These are phyloP conservation scores for Hippophae rhamnoides DNA, from an alignment of 306 rosid genomes.

Conservation along the genomic window DNA sequence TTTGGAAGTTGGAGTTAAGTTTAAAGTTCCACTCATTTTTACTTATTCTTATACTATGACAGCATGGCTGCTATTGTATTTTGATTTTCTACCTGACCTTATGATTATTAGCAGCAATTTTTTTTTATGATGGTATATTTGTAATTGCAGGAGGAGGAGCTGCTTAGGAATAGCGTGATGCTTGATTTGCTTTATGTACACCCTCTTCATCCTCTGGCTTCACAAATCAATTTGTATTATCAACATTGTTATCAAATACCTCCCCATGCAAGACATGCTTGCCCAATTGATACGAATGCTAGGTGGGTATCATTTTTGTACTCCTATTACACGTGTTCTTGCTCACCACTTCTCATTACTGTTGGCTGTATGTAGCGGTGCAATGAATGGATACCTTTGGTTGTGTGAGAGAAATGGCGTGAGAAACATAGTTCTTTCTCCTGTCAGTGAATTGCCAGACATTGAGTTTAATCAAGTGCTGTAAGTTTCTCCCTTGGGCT, in stretches of 20 bases:
- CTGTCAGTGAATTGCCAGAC: constrained; percentile 57
- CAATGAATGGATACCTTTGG: constrained; percentile 87
- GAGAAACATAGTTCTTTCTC: constrained; percentile 46
- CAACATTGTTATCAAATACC: constrained; percentile 27
- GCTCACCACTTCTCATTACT: not conserved
- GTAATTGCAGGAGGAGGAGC: constrained; percentile 71
- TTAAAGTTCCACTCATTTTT: too few relatives aligned
- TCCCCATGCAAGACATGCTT: constrained; percentile 25
- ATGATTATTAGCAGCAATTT: not conserved
- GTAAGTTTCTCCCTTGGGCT: constrained; percentile 45
- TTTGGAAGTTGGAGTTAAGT: too few relatives aligned
- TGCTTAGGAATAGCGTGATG: constrained; percentile 66
- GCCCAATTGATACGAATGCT: constrained; percentile 36
- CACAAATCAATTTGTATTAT: constrained; percentile 37
- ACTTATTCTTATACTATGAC: too few relatives aligned
- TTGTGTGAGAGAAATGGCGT: constrained; percentile 57
- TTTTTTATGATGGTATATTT: constrained; percentile 10
- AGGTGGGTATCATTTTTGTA: constrained; percentile 45
- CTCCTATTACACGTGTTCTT: constrained; percentile 1
- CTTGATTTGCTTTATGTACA: constrained; percentile 69
- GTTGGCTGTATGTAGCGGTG: constrained; percentile 45
- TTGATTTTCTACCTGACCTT: too few relatives aligned
- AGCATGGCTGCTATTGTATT: too few relatives aligned
- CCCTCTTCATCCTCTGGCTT: constrained; percentile 55
- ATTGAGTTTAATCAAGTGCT: constrained; percentile 56